Conservation (phyloP, 2,329 filamentous ascomycete species). For the Xylariaceae sp. region DNA sequence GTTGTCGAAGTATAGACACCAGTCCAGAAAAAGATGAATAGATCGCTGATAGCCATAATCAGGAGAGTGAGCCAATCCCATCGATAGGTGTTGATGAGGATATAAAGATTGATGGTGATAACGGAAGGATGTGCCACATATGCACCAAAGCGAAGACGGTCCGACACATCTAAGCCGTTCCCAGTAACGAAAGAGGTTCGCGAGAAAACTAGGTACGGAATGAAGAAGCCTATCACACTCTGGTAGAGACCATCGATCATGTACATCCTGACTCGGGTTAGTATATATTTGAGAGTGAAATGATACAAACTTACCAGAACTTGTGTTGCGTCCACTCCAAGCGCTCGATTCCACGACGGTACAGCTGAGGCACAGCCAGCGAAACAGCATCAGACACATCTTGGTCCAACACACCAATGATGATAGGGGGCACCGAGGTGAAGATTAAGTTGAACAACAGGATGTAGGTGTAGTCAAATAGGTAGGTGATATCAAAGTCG, state of each 20-base stretch:
- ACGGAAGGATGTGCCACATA: slow-evolving; percentile 83
- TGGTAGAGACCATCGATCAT: slow-evolving; percentile 96
- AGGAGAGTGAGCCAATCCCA: slow-evolving; percentile 97
- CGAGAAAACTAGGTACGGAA: slow-evolving; percentile 77
- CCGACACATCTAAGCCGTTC: slow-evolving; percentile 72
- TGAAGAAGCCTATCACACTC: slow-evolving; percentile 88
- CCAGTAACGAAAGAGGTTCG: slow-evolving; percentile 64
- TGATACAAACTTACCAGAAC: slow-evolving; percentile 70
- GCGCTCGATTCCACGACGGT: slow-evolving; percentile 90
- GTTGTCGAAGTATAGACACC: slow-evolving; percentile 67
- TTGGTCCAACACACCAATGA: slow-evolving; percentile 96
- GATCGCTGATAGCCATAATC: slow-evolving; percentile 73
- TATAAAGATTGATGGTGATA: slow-evolving; percentile 87
- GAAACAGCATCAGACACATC: slow-evolving; percentile 94
- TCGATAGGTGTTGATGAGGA: slow-evolving; percentile 91
- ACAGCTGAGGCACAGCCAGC: slow-evolving; percentile 89
- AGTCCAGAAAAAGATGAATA: slow-evolving; percentile 95
- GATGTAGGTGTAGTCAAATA: slow-evolving; percentile 98
- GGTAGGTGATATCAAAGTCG: slow-evolving; percentile 93
- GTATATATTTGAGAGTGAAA: neutral
- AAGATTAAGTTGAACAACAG: slow-evolving; percentile 95
- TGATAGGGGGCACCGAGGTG: slow-evolving; percentile 87
- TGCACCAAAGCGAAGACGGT: slow-evolving; percentile 79
- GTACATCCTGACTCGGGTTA: slow-evolving; percentile 61
- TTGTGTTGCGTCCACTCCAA: slow-evolving; percentile 94